These are phyloP conservation scores for Nemania sp. DNA, from an alignment of 2,329 filamentous ascomycete species.

Conservation along the genomic window DNA sequence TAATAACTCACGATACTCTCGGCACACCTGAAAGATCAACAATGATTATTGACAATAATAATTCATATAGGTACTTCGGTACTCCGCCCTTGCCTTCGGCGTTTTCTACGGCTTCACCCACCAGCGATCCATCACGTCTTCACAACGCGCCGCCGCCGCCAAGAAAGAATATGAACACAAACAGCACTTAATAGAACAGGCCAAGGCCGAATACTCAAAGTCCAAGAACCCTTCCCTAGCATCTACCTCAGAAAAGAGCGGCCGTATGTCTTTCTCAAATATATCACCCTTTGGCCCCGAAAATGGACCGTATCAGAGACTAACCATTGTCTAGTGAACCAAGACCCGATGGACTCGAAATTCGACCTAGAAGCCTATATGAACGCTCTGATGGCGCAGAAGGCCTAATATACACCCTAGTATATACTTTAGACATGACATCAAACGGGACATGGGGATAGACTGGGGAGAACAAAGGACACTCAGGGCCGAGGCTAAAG, in stretches of 20 bases:
- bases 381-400: constrained; percentile 69
- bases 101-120: constrained; percentile 96
- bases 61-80: constrained; percentile 86
- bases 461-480: constrained; percentile 40
- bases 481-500: constrained; percentile 31
- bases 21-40: background rate
- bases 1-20: constrained; percentile 41
- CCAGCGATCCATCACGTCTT: constrained; percentile 81
- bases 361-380: constrained; percentile 94
- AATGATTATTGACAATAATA: constrained; percentile 17
- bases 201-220: constrained; percentile 90
- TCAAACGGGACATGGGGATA: constrained; percentile 48
- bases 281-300: constrained; percentile 2
- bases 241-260: constrained; percentile 48
- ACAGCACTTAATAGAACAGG: constrained; percentile 89
- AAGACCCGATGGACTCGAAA: constrained; percentile 84
- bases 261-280: constrained; percentile 51
- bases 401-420: constrained; percentile 54
- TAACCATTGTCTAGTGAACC: constrained; percentile 65
- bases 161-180: constrained; percentile 91
- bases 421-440: constrained; percentile 36
- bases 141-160: constrained; percentile 76
- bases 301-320: constrained; percentile 22
- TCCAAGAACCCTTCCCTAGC: constrained; percentile 67
- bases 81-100: constrained; percentile 91